Evolutionary conservation across 2,329 filamentous ascomycete genomes (phyloP).

Genomic region (Anthostomella pinea): DNA sequence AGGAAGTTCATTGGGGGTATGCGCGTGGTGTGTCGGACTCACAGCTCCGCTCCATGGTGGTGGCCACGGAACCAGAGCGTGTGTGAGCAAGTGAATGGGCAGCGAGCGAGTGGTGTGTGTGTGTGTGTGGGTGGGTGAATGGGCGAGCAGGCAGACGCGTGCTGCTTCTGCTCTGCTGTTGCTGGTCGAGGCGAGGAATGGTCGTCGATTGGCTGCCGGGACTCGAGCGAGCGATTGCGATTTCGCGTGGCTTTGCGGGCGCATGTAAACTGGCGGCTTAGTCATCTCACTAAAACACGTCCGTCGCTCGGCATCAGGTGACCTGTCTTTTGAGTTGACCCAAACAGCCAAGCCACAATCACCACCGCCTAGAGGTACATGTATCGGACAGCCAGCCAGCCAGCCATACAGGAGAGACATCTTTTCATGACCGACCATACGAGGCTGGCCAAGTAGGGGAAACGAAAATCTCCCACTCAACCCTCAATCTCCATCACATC

Average conservation of each 20-base stretch:
- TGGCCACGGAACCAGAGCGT: slow-evolving; percentile 14
- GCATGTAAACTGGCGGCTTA: slow-evolving; percentile 4
- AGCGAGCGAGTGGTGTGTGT: not conserved
- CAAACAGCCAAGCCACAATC: slow-evolving; percentile 4
- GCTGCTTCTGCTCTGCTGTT: too few relatives aligned
- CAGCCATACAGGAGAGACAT: too few relatives aligned
- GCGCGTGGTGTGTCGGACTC: slow-evolving; percentile 7
- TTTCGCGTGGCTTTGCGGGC: not conserved
- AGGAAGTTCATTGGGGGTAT: slow-evolving; percentile 26
- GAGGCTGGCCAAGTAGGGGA: too few relatives aligned
- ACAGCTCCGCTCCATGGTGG: slow-evolving; percentile 28
- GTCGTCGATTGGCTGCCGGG: not conserved
- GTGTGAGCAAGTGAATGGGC: not conserved
- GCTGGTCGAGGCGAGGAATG: slow-evolving; percentile 2
- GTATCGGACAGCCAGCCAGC: too few relatives aligned
- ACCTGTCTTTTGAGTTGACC: slow-evolving; percentile 3
- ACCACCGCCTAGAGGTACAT: too few relatives aligned
- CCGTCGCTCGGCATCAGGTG: slow-evolving; percentile 20
- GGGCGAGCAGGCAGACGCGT: slow-evolving; percentile 20
- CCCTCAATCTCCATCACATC: too few relatives aligned
- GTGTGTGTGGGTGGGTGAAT: slow-evolving; percentile 2
- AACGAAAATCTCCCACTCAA: too few relatives aligned
- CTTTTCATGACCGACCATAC: too few relatives aligned
- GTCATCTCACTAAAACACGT: slow-evolving; percentile 7
- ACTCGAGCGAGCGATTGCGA: too few relatives aligned